Conservation (phyloP, 1,284 basidiomycete species). For the Puccinia brachypodii region DNA sequence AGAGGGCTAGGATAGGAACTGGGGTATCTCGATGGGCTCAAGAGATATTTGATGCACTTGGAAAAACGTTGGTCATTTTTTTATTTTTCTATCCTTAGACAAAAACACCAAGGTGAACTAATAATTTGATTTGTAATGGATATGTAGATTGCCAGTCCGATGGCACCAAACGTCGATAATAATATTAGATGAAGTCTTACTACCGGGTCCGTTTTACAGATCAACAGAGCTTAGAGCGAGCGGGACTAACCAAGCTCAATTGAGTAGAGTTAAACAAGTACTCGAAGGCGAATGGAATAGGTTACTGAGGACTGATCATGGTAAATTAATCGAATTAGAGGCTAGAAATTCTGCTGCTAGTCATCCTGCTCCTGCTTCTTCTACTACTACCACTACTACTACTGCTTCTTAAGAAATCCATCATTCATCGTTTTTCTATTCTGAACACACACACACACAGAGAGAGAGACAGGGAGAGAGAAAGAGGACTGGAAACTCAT, state of each 20-base stretch:
- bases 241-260: constrained; percentile 6
- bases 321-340: constrained; percentile 38
- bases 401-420: constrained; percentile 24
- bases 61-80: constrained; percentile 42
- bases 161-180: constrained; percentile 48
- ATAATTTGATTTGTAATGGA: background rate
- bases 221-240: constrained; percentile 35
- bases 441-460: too few species aligned
- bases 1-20: constrained; percentile 39
- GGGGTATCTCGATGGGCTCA: constrained; percentile 48
- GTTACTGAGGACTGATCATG: constrained; percentile 28
- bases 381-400: background rate
- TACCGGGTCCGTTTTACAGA: constrained; percentile 37
- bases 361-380: background rate
- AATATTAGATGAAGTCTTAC: constrained; percentile 46
- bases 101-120: background rate
- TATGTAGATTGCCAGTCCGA: constrained; percentile 40
- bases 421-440: background rate
- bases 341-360: constrained; percentile 1
- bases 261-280: constrained; percentile 35
- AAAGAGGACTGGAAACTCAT: too few species aligned
- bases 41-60: constrained; percentile 48
- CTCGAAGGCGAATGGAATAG: constrained; percentile 44
- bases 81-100: background rate
- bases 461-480: background rate